These are phyloP conservation scores for Fusarium verticillioides DNA, from an alignment of 2,329 filamentous ascomycete genomes.

Conservation along the genomic window DNA sequence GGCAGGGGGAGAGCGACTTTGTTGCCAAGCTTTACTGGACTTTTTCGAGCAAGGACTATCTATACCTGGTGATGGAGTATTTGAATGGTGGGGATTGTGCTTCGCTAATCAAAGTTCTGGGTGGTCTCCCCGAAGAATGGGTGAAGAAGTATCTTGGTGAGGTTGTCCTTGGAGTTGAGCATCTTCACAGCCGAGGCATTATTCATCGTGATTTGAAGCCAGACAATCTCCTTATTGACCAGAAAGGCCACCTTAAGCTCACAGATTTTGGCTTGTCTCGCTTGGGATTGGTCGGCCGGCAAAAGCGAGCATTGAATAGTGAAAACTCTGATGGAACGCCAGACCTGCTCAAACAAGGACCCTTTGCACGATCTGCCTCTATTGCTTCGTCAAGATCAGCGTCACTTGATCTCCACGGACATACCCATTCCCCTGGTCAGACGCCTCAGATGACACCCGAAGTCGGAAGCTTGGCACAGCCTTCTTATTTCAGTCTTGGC, in stretches of 20 bases:
- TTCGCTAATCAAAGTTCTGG: slow-evolving; percentile 93
- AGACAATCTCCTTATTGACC: slow-evolving; percentile 96
- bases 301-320: slow-evolving; percentile 89
- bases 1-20: slow-evolving; percentile 99
- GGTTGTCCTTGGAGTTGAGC: slow-evolving; percentile 95
- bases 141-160: slow-evolving; percentile 97
- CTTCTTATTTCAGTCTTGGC: slow-evolving; percentile 90
- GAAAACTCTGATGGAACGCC: slow-evolving; percentile 84
- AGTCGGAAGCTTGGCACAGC: slow-evolving; percentile 74
- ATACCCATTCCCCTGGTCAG: slow-evolving; percentile 77
- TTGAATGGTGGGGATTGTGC: slow-evolving; percentile 97
- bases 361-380: slow-evolving; percentile 87
- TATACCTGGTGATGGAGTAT: slow-evolving; percentile 99
- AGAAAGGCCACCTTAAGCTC: slow-evolving; percentile 94
- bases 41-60: slow-evolving; percentile 98
- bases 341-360: slow-evolving; percentile 90
- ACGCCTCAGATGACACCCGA: slow-evolving; percentile 90
- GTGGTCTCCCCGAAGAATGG: slow-evolving; percentile 95
- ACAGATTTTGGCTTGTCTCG: slow-evolving; percentile 97
- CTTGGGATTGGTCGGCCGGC: slow-evolving; percentile 95
- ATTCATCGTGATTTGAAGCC: slow-evolving; percentile 97
- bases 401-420: slow-evolving; percentile 87
- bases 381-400: slow-evolving; percentile 91
- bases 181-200: slow-evolving; percentile 92
- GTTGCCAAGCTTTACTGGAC: slow-evolving; percentile 99